These are phyloP conservation scores for Adansonia rubrostipa DNA, from an alignment of 441 rosid genomes.

Conservation along the genomic window DNA sequence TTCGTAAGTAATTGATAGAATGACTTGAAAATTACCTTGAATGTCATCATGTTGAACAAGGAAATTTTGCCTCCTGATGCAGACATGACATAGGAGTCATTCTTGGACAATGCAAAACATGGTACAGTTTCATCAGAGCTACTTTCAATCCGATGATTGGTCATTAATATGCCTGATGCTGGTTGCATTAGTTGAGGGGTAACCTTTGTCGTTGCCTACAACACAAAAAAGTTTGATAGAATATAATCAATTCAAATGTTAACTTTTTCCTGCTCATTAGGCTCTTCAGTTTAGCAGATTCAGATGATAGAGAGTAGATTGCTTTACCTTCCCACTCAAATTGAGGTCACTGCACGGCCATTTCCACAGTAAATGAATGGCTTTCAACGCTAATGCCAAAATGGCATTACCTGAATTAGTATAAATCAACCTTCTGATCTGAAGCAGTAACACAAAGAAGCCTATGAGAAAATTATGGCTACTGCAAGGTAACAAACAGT, in stretches of 20 bases:
- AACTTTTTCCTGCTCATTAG: conserved; percentile 19
- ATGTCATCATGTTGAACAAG: conserved; percentile 59
- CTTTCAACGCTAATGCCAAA: conserved; percentile 55
- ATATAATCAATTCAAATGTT: conserved; percentile 17
- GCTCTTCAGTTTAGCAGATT: conserved; percentile 5
- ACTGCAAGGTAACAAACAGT: neutral
- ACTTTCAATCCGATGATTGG: conserved; percentile 43
- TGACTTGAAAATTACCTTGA: conserved; percentile 43
- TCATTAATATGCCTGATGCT: conserved; percentile 55
- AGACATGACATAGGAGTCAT: conserved; percentile 66
- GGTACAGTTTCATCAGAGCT: conserved; percentile 47
- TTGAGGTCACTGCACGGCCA: conserved; percentile 48
- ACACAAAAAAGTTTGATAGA: conserved; percentile 20
- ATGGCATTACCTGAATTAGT: conserved; percentile 53
- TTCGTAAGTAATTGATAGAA: neutral
- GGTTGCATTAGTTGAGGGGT: conserved; percentile 50
- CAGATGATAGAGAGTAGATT: neutral
- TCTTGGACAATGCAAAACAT: conserved; percentile 69
- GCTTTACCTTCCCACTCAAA: conserved; percentile 50
- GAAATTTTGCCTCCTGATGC: conserved; percentile 71
- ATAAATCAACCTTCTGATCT: conserved; percentile 58
- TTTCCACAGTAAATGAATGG: conserved; percentile 54
- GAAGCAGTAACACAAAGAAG: conserved; percentile 31
- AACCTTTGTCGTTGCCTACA: conserved; percentile 56
- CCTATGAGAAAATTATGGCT: conserved; percentile 11